phyloP scores from a whole-genome alignment of 2,329 filamentous ascomycete species.

The Alternaria conjuncta region DNA sequence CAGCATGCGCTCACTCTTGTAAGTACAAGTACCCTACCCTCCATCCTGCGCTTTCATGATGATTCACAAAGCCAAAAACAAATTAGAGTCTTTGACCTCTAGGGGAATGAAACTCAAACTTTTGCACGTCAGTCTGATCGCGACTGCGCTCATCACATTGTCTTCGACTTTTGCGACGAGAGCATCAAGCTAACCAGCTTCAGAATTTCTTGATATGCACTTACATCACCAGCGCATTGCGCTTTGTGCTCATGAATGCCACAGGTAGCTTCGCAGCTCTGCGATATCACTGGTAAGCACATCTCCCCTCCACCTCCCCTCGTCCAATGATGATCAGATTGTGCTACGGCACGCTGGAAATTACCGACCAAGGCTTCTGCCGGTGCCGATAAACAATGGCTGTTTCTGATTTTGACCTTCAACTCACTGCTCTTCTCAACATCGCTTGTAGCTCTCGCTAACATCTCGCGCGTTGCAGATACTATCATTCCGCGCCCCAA shows the following conservation, averaged over 20 bases:
- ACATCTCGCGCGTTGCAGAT: slow-evolving; percentile 11
- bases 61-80: slow-evolving; percentile 52
- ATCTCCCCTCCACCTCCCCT: background rate
- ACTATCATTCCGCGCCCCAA: background rate
- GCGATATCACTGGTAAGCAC: slow-evolving; percentile 6
- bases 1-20: slow-evolving; percentile 14
- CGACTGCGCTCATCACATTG: slow-evolving; percentile 14
- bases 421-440: slow-evolving; percentile 10
- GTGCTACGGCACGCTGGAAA: slow-evolving; percentile 54
- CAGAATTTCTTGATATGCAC: background rate
- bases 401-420: slow-evolving; percentile 48
- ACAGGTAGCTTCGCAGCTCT: background rate
- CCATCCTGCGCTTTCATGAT: slow-evolving; percentile 40
- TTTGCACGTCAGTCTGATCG: slow-evolving; percentile 55
- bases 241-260: background rate
- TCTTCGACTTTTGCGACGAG: background rate
- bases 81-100: slow-evolving; percentile 56
- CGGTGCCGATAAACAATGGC: slow-evolving; percentile 50
- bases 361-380: slow-evolving; percentile 53
- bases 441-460: slow-evolving; percentile 18
- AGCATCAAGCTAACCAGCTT: slow-evolving; percentile 22
- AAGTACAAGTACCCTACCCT: slow-evolving; percentile 13
- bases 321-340: slow-evolving; percentile 47
- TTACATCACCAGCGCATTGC: background rate
- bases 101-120: slow-evolving; percentile 52